Conservation (phyloP, 2,329 filamentous ascomycete species). For the Hypoxylon sp. region DNA sequence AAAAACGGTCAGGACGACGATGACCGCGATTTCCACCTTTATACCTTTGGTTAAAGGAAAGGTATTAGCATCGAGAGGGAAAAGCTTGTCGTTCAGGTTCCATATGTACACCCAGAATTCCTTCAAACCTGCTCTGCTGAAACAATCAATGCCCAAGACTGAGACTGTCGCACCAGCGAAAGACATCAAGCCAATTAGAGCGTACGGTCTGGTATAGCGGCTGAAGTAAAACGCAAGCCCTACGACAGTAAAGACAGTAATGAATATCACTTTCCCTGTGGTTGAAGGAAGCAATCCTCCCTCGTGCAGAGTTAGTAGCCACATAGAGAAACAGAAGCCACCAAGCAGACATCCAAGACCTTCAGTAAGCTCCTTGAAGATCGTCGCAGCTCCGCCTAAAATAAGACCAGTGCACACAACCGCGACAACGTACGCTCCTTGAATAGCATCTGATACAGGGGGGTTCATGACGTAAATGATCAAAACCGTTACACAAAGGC, state of each 20-base stretch:
- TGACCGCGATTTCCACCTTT: slow-evolving; percentile 84
- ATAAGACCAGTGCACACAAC: slow-evolving; percentile 79
- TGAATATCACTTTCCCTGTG: slow-evolving; percentile 79
- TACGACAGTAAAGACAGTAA: slow-evolving; percentile 77
- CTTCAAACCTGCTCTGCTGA: slow-evolving; percentile 89
- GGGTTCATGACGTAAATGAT: slow-evolving; percentile 90
- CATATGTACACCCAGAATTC: slow-evolving; percentile 97
- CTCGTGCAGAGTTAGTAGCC: slow-evolving; percentile 83
- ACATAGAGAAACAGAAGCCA: slow-evolving; percentile 90
- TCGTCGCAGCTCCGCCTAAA: slow-evolving; percentile 79
- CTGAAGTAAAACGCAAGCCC: slow-evolving; percentile 84
- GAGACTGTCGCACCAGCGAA: slow-evolving; percentile 85
- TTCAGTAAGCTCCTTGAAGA: slow-evolving; percentile 88
- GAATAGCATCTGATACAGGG: slow-evolving; percentile 80
- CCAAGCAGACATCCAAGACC: slow-evolving; percentile 87
- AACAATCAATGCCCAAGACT: slow-evolving; percentile 91
- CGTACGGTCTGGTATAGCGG: slow-evolving; percentile 82
- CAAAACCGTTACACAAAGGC: slow-evolving; percentile 82
- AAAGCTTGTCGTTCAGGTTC: slow-evolving; percentile 83
- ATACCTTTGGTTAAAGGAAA: slow-evolving; percentile 92
- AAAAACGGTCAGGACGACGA: slow-evolving; percentile 79
- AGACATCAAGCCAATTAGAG: slow-evolving; percentile 80
- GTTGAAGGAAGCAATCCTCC: slow-evolving; percentile 79
- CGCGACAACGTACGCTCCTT: slow-evolving; percentile 90
- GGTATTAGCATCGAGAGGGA: slow-evolving; percentile 80